Conservation (phyloP, 805 yeast genomes). For the Citeromyces matritensis region DNA sequence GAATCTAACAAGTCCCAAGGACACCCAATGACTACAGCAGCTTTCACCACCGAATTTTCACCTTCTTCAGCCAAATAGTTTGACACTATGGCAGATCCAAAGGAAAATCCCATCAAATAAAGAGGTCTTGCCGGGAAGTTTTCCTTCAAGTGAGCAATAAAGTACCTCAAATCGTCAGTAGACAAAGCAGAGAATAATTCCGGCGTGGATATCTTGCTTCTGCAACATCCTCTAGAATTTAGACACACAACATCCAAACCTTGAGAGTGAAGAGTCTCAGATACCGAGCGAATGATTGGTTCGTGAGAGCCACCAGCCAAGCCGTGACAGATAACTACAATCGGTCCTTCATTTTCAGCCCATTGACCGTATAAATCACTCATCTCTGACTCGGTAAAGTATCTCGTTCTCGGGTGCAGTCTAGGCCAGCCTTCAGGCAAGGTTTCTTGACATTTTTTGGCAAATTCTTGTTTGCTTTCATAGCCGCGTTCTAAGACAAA, state of each 20-base stretch:
- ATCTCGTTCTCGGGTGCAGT: slow-evolving; percentile 58
- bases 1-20: slow-evolving; percentile 65
- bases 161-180: slow-evolving; percentile 53
- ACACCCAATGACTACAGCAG: slow-evolving; percentile 44
- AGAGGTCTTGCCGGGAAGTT: slow-evolving; percentile 48
- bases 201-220: slow-evolving; percentile 58
- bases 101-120: slow-evolving; percentile 55
- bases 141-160: slow-evolving; percentile 30
- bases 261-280: slow-evolving; percentile 22
- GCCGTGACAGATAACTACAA: slow-evolving; percentile 54
- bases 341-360: slow-evolving; percentile 28
- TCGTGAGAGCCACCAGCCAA: slow-evolving; percentile 74
- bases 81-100: slow-evolving; percentile 53
- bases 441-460: slow-evolving; percentile 18
- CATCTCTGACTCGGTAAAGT: slow-evolving; percentile 30
- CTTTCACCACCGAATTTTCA: slow-evolving; percentile 32
- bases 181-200: slow-evolving; percentile 52
- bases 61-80: slow-evolving; percentile 62
- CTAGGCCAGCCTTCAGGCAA: slow-evolving; percentile 39
- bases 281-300: slow-evolving; percentile 46
- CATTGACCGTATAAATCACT: slow-evolving; percentile 14
- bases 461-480: slow-evolving; percentile 9
- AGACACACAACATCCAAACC: slow-evolving; percentile 41
- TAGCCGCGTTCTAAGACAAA: slow-evolving; percentile 18
- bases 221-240: slow-evolving; percentile 66